Percentiles rank a stretch among this genome's conserved stretches.
These are phyloP conservation scores for Chlamydomonas asymmetrica DNA, from an alignment of 139 green algal genomes.

Conservation along the genomic window DNA sequence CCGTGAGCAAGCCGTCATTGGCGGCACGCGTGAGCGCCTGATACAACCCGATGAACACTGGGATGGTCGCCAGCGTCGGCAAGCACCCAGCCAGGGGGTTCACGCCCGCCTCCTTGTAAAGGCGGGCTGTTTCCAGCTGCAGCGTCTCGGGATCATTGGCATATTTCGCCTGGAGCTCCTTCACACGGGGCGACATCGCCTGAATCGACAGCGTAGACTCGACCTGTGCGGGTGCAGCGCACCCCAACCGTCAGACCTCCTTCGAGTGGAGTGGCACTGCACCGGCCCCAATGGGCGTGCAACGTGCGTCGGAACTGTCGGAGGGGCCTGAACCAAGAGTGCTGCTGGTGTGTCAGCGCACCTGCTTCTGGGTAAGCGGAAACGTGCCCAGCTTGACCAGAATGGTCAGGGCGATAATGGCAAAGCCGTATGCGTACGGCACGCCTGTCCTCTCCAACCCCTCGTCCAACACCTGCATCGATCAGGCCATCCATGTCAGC, in stretches of 20 bases:
- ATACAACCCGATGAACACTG: conserved; percentile 93
- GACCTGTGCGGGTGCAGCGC: conserved; percentile 68
- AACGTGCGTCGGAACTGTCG: no score
- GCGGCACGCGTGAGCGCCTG: conserved; percentile 55
- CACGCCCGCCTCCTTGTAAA: conserved; percentile 92
- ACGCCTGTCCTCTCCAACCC: conserved; percentile 68
- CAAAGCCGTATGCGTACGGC: conserved; percentile 90
- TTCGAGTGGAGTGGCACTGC: background rate
- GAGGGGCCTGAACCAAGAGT: no score
- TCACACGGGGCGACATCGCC: conserved; percentile 87
- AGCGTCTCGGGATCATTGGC: conserved; percentile 82
- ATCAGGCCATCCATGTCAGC: no score
- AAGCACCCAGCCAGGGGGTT: conserved; percentile 92
- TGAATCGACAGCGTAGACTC: conserved; percentile 93
- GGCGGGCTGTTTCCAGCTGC: conserved; percentile 87
- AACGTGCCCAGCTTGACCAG: conserved; percentile 92
- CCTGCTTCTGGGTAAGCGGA: conserved; percentile 94
- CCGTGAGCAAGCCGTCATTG: conserved; percentile 49
- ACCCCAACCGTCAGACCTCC: no score
- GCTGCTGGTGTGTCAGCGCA: no score
- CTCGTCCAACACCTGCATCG: conserved; percentile 75
- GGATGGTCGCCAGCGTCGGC: conserved; percentile 88
- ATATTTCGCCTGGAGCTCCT: conserved; percentile 93
- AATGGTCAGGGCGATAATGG: conserved; percentile 54
- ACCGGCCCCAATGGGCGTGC: no score